phyloP scores from a whole-genome alignment of 2,329 filamentous ascomycete genomes.

The Cercospora sp. region DNA sequence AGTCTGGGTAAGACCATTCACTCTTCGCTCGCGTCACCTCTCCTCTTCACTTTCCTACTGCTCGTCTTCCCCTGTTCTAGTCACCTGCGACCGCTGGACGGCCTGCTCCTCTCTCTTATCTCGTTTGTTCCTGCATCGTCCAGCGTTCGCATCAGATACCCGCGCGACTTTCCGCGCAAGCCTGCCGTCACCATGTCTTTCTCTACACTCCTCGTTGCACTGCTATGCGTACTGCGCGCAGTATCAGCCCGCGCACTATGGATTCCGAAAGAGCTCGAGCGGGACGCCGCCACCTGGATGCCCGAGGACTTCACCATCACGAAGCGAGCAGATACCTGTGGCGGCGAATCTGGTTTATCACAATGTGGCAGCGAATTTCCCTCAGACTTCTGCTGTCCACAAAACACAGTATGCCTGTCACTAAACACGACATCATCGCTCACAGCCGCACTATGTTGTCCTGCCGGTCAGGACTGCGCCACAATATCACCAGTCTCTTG shows the following conservation, averaged over 20 bases:
- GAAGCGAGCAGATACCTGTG: constrained; percentile 46
- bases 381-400: constrained; percentile 66
- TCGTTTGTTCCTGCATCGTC: constrained; percentile 15
- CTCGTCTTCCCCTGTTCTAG: constrained; percentile 12
- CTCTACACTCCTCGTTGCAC: constrained; percentile 32
- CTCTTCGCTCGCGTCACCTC: constrained; percentile 15
- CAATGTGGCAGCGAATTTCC: constrained; percentile 61
- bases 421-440: constrained; percentile 64
- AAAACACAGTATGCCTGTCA: constrained; percentile 55
- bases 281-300: constrained; percentile 21
- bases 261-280: constrained; percentile 28
- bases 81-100: constrained; percentile 19
- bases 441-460: constrained; percentile 72
- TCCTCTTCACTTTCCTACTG: constrained; percentile 17
- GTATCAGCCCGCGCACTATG: constrained; percentile 30
- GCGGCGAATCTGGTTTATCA: constrained; percentile 48
- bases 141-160: constrained; percentile 19
- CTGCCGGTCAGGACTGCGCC: constrained; percentile 57
- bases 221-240: constrained; percentile 25
- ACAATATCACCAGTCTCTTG: constrained; percentile 65
- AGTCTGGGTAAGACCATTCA: constrained; percentile 16
- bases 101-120: constrained; percentile 19
- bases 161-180: constrained; percentile 19
- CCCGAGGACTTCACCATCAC: constrained; percentile 25
- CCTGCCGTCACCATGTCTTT: constrained; percentile 21